Conservation (phyloP, 805 yeast genomes). For the Saturnispora besseyi region DNA sequence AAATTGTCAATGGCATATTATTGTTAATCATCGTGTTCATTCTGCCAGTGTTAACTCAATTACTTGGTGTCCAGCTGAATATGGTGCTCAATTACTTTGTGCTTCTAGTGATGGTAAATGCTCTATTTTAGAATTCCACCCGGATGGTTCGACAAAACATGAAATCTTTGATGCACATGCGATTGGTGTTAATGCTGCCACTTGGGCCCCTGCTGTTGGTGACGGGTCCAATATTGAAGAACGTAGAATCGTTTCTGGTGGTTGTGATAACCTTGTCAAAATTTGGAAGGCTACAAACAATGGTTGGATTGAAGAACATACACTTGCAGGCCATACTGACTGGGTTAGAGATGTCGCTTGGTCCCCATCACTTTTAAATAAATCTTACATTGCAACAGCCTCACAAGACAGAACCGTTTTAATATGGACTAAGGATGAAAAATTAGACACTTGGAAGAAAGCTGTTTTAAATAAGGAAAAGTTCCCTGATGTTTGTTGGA, state of each 20-base stretch:
- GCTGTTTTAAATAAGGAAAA: slow-evolving; percentile 63
- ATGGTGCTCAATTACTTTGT: slow-evolving; percentile 84
- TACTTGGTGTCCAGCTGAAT: slow-evolving; percentile 95
- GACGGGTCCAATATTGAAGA: slow-evolving; percentile 15
- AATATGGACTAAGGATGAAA: slow-evolving; percentile 61
- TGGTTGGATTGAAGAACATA: slow-evolving; percentile 63
- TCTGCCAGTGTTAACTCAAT: slow-evolving; percentile 93
- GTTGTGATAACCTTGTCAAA: slow-evolving; percentile 88
- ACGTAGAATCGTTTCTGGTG: slow-evolving; percentile 77
- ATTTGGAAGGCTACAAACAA: slow-evolving; percentile 63
- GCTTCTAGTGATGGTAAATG: slow-evolving; percentile 91
- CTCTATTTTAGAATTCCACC: slow-evolving; percentile 83
- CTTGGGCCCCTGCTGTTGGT: slow-evolving; percentile 74
- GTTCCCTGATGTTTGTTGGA: slow-evolving; percentile 97
- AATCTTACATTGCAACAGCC: slow-evolving; percentile 89
- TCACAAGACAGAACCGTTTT: slow-evolving; percentile 93
- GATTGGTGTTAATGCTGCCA: slow-evolving; percentile 88
- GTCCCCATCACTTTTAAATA: slow-evolving; percentile 86
- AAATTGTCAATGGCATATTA: slow-evolving; percentile 76
- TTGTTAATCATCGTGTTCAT: slow-evolving; percentile 81
- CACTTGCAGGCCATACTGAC: slow-evolving; percentile 84
- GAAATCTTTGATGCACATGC: slow-evolving; percentile 71
- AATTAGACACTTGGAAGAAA: slow-evolving; percentile 57
- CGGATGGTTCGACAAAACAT: slow-evolving; percentile 72
- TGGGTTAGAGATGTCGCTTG: slow-evolving; percentile 99